phyloP scores from a whole-genome alignment of 169 alveolate genomes.

The Plasmodium berghei region DNA sequence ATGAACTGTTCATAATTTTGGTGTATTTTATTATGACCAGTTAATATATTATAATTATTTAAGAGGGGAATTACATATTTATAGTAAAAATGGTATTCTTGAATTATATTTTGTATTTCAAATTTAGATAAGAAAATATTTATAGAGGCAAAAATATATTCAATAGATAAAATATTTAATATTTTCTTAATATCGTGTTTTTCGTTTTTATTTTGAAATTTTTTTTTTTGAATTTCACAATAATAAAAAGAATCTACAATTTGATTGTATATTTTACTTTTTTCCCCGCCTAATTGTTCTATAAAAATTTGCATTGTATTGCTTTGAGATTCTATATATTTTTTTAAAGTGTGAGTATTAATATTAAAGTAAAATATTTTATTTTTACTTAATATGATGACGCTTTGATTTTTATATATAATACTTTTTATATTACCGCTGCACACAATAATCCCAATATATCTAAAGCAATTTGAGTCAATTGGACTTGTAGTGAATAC shows the following conservation, averaged over 20 bases:
- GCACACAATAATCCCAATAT: constrained; percentile 56
- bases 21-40: neutral
- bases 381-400: constrained; percentile 59
- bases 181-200: constrained; percentile 68
- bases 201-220: constrained; percentile 45
- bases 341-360: constrained; percentile 17
- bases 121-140: constrained; percentile 71
- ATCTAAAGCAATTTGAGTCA: constrained; percentile 58
- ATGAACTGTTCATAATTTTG: too few relatives aligned
- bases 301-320: constrained; percentile 55
- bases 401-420: constrained; percentile 30
- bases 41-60: neutral
- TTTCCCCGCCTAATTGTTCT: constrained; percentile 70
- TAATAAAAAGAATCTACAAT: constrained; percentile 71
- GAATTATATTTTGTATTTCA: constrained; percentile 75
- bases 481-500: constrained; percentile 61
- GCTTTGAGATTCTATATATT: constrained; percentile 48
- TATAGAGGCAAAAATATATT: constrained; percentile 71
- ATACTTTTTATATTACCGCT: constrained; percentile 55
- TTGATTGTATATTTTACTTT: constrained; percentile 36
- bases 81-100: constrained; percentile 73
- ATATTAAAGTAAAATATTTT: constrained; percentile 53
- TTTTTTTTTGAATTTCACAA: constrained; percentile 76
- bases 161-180: constrained; percentile 60
- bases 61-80: constrained; percentile 43